Evolutionary conservation across 495 filamentous ascomycete genomes (phyloP).

Genomic region (Penicillium roqueforti): DNA sequence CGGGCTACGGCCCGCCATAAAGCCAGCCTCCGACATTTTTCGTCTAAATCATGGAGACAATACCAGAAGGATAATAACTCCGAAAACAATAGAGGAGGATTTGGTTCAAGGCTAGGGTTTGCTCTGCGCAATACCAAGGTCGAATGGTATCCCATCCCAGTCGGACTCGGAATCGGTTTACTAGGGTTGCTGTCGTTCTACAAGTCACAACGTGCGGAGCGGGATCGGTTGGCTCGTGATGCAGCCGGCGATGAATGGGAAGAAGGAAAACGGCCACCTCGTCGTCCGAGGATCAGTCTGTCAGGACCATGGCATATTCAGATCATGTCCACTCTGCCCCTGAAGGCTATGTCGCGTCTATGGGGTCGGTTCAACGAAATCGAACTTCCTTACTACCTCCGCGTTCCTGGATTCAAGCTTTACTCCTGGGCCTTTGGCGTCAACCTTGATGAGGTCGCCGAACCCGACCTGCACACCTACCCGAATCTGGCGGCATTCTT

Average conservation of each 20-base stretch:
- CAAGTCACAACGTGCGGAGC: conserved; percentile 59
- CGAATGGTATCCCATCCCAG: conserved; percentile 94
- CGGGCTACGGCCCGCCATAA: conserved; percentile 37
- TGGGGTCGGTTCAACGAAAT: conserved; percentile 97
- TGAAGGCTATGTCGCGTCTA: conserved; percentile 87
- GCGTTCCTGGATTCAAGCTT: conserved; percentile 90
- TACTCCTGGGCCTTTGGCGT: conserved; percentile 93
- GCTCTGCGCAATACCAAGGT: conserved; percentile 71
- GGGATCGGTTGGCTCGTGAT: conserved; percentile 40
- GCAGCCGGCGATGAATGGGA: conserved; percentile 47
- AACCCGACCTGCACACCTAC: conserved; percentile 82
- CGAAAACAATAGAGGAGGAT: conserved; percentile 52
- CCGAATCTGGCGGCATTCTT: conserved; percentile 96
- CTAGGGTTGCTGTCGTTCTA: conserved; percentile 84
- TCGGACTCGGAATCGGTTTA: conserved; percentile 82
- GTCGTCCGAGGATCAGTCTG: conserved; percentile 64
- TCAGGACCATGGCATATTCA: conserved; percentile 95
- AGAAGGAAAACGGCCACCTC: conserved; percentile 54
- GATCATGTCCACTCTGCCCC: conserved; percentile 89
- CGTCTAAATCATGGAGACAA: conserved; percentile 37
- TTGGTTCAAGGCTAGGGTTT: conserved; percentile 56
- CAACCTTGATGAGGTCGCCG: conserved; percentile 81
- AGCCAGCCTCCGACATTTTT: conserved; percentile 38
- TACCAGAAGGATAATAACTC: conserved; percentile 37
- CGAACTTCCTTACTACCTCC: conserved; percentile 82